phyloP scores from a whole-genome alignment of 768 basidiomycete genomes.

The Tremella fuciformis region DNA sequence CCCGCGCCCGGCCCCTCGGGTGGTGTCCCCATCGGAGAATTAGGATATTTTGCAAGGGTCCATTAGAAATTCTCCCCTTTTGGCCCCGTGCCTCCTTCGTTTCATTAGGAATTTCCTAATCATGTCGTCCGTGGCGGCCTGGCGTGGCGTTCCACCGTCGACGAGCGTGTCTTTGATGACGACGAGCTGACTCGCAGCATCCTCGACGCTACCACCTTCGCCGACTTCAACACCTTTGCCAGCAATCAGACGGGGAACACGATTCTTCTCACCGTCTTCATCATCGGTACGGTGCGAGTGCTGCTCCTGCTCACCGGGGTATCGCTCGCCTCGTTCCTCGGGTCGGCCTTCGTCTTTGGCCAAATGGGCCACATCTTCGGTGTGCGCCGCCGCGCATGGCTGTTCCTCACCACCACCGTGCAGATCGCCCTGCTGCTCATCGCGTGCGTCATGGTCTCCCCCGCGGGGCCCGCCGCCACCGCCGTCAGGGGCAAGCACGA shows the following conservation, averaged over 20 bases:
- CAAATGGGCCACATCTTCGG: conserved; percentile 40
- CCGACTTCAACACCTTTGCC: conserved; percentile 42
- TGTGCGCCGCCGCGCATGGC: conserved; percentile 38
- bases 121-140: too few species aligned
- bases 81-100: too few species aligned
- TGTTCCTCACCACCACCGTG: conserved; percentile 21
- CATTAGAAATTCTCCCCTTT: too few species aligned
- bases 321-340: conserved; percentile 33
- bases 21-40: too few species aligned
- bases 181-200: conserved; percentile 3
- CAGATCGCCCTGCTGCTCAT: conserved; percentile 30
- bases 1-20: too few species aligned
- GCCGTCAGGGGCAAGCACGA: conserved; percentile 17
- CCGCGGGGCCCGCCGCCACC: conserved; percentile 15
- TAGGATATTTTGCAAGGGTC: too few species aligned
- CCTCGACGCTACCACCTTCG: conserved; percentile 44
- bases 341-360: conserved; percentile 32
- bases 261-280: conserved; percentile 37
- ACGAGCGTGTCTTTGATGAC: too few species aligned
- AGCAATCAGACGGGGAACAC: conserved; percentile 46
- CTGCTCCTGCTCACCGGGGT: conserved; percentile 33
- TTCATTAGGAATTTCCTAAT: too few species aligned
- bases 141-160: too few species aligned
- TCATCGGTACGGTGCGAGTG: conserved; percentile 21
- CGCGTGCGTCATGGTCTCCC: conserved; percentile 30